Evolutionary conservation across 805 yeast genomes (phyloP).

Genomic region (Blastobotrys robertii): DNA sequence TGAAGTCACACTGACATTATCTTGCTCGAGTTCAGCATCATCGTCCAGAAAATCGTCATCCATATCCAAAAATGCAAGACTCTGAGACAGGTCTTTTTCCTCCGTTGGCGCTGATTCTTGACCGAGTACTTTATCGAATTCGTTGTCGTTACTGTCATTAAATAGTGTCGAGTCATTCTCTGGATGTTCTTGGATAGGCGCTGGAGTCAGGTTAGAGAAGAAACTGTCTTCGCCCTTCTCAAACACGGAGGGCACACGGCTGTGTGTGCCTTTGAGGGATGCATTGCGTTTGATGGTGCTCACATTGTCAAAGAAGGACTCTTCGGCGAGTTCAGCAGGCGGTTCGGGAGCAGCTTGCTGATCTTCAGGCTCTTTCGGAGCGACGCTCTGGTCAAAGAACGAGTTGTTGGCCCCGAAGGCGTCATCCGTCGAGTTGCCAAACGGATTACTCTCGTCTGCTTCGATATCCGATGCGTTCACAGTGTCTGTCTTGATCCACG

Average conservation of each 20-base stretch:
- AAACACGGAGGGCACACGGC: slow-evolving; percentile 7
- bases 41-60: slow-evolving; percentile 28
- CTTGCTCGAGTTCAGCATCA: slow-evolving; percentile 5
- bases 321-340: background rate
- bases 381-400: no score
- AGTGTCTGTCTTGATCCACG: background rate
- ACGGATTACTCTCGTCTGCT: background rate
- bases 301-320: slow-evolving; percentile 1
- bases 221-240: slow-evolving; percentile 6
- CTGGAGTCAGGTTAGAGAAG: background rate
- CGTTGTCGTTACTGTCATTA: background rate
- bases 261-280: slow-evolving; percentile 3
- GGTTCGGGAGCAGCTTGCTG: no score
- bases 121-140: background rate
- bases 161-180: background rate
- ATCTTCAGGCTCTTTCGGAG: no score
- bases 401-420: no score
- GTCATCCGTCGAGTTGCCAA: background rate
- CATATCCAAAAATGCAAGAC: slow-evolving; percentile 25
- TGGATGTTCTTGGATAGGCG: background rate
- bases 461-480: background rate
- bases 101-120: background rate
- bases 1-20: background rate
- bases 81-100: slow-evolving; percentile 2
- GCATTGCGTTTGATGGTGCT: background rate